A percentile compares a stretch with the other conserved stretches of the same genome.
phyloP scores from a whole-genome alignment of 2,329 filamentous ascomycete genomes.

The Ophiostoma fasciatum region DNA sequence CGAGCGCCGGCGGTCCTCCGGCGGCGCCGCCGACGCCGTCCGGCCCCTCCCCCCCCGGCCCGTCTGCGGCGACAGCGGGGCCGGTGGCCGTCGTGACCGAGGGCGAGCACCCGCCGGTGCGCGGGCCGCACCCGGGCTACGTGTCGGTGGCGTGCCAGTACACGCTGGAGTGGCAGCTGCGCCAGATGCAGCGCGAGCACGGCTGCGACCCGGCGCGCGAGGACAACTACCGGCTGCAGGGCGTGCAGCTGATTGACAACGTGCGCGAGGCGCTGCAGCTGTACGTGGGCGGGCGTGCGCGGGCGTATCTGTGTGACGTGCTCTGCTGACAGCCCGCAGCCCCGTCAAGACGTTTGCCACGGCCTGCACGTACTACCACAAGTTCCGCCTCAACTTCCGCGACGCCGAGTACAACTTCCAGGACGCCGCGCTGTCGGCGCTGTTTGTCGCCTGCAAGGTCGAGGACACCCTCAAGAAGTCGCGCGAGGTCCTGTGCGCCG shows the following conservation, averaged over 20 bases:
- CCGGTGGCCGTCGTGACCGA: background rate
- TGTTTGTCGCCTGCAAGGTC: slow-evolving; percentile 92
- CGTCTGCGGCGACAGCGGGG: too few relatives aligned
- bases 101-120: slow-evolving; percentile 8
- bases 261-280: slow-evolving; percentile 66
- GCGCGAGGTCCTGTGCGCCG: slow-evolving; percentile 77
- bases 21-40: too few relatives aligned
- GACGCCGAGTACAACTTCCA: slow-evolving; percentile 73
- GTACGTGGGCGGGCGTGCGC: too few relatives aligned
- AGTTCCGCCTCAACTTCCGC: slow-evolving; percentile 75
- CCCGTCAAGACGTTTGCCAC: slow-evolving; percentile 87
- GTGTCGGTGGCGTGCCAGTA: slow-evolving; percentile 49
- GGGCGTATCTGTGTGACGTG: too few relatives aligned
- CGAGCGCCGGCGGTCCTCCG: too few relatives aligned
- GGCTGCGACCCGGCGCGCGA: slow-evolving; percentile 65
- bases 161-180: slow-evolving; percentile 66
- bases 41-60: too few relatives aligned
- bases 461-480: slow-evolving; percentile 98
- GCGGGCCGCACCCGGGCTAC: slow-evolving; percentile 24
- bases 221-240: slow-evolving; percentile 66
- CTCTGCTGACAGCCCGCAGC: slow-evolving; percentile 25
- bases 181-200: slow-evolving; percentile 53
- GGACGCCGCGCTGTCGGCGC: slow-evolving; percentile 73
- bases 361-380: slow-evolving; percentile 84
- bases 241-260: slow-evolving; percentile 77